These are phyloP conservation scores for Lentinus tigrinus DNA, from an alignment of 768 basidiomycete species.

Conservation along the genomic window DNA sequence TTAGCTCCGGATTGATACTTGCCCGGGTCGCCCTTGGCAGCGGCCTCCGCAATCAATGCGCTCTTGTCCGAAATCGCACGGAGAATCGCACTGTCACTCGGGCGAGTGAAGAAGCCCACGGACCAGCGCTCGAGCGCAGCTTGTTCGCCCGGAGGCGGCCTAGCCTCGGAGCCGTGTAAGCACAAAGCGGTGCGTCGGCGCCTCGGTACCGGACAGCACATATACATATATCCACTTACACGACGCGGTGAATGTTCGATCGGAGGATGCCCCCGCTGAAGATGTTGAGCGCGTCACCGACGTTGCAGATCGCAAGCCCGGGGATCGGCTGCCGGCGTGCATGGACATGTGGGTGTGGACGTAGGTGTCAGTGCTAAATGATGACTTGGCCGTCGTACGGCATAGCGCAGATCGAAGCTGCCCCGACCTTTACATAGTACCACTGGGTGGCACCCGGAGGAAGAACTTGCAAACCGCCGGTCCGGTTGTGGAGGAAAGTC, in stretches of 20 bases:
- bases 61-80: constrained; percentile 54
- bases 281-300: constrained; percentile 58
- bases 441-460: constrained; percentile 58
- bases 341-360: too few relatives aligned
- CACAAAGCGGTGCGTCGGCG: not conserved
- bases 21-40: constrained; percentile 30
- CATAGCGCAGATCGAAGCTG: too few relatives aligned
- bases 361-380: not conserved
- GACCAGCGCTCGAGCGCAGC: constrained; percentile 56
- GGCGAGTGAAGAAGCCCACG: constrained; percentile 66
- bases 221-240: constrained; percentile 35
- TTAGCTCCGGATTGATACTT: constrained; percentile 32
- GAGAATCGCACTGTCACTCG: constrained; percentile 50
- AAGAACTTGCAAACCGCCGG: constrained; percentile 71
- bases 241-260: constrained; percentile 66
- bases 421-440: constrained; percentile 61
- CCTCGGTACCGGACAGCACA: not conserved
- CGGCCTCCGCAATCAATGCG: constrained; percentile 44
- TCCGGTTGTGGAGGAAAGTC: constrained; percentile 66
- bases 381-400: too few relatives aligned
- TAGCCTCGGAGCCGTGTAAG: not conserved
- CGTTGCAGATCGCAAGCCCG: constrained; percentile 34
- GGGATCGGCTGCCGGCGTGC: constrained; percentile 26
- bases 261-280: constrained; percentile 65
- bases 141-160: constrained; percentile 59